phyloP scores from a whole-genome alignment of 352 stramenopile genomes.

The Globisporangium mamillatum region DNA sequence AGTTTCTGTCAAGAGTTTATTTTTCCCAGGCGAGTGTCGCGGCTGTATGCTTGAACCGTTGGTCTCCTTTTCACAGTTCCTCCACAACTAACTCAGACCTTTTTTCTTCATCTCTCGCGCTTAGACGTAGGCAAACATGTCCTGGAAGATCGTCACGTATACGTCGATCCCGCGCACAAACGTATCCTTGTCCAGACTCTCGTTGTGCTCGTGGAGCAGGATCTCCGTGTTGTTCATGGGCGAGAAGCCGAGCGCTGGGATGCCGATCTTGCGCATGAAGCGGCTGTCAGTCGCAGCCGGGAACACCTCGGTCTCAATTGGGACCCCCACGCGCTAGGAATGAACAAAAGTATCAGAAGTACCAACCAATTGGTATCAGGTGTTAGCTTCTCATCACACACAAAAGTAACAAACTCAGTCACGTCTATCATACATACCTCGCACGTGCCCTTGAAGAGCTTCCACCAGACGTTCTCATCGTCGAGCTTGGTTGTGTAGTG shows the following conservation, averaged over 20 bases:
- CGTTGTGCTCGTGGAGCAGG: conserved; percentile 95
- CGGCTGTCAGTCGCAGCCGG: conserved; percentile 92
- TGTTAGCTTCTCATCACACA: neutral
- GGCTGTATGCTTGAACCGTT: too few species aligned
- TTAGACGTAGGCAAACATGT: conserved; percentile 30
- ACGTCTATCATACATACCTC: conserved; percentile 21
- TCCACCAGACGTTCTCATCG: conserved; percentile 41
- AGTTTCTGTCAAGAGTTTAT: too few species aligned
- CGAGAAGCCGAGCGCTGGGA: conserved; percentile 91
- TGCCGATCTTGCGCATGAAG: conserved; percentile 87
- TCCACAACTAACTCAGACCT: too few species aligned
- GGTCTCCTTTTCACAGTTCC: too few species aligned
- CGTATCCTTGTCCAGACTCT: conserved; percentile 89
- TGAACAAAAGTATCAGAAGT: neutral
- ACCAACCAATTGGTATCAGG: neutral
- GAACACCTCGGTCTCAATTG: conserved; percentile 88
- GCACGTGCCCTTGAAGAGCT: conserved; percentile 34
- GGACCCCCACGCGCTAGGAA: conserved; percentile 22
- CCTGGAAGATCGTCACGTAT: conserved; percentile 48
- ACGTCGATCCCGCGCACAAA: conserved; percentile 92
- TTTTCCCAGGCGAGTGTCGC: too few species aligned
- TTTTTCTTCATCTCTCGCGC: too few species aligned
- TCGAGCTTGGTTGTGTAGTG: conserved; percentile 53
- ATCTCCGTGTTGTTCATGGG: conserved; percentile 93
- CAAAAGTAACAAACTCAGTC: neutral